Evolutionary conservation across 176 grass and related monocot species (phyloP).

Genomic region (Neostapfia colusana): DNA sequence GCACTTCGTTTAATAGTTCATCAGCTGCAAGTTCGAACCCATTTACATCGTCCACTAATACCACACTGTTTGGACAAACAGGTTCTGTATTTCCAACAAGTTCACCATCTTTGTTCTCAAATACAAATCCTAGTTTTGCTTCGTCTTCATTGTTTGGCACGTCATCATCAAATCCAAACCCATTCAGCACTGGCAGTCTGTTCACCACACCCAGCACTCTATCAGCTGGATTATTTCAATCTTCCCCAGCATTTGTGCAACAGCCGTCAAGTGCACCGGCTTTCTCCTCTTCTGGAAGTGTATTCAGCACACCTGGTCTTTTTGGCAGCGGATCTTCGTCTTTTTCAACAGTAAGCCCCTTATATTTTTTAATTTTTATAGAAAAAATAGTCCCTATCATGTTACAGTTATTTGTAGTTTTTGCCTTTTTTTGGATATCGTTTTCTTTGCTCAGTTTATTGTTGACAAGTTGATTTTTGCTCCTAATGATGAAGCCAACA

Average conservation of each 20-base stretch:
- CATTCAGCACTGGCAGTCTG: conserved; percentile 43
- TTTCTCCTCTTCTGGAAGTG: conserved; percentile 46
- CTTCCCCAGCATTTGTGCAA: conserved; percentile 49
- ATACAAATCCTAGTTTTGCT: conserved; percentile 35
- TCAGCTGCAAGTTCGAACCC: conserved; percentile 39
- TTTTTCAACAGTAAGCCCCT: conserved; percentile 53
- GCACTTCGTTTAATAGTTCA: conserved; percentile 25
- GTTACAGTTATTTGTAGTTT: conserved; percentile 17
- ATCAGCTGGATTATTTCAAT: conserved; percentile 59
- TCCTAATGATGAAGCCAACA: conserved; percentile 36
- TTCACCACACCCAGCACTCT: conserved; percentile 49
- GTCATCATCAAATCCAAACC: conserved; percentile 39
- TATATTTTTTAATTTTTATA: conserved; percentile 22
- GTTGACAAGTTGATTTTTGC: conserved; percentile 18
- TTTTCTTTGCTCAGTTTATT: conserved; percentile 24
- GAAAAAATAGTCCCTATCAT: background rate
- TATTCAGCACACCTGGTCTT: conserved; percentile 54
- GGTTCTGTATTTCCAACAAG: conserved; percentile 55
- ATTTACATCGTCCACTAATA: conserved; percentile 37
- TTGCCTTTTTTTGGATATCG: conserved; percentile 1
- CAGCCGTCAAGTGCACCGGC: conserved; percentile 41
- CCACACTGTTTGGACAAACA: conserved; percentile 52
- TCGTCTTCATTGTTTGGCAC: conserved; percentile 45
- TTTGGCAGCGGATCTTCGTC: conserved; percentile 53
- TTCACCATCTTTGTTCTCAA: conserved; percentile 49